Conservation (phyloP, 1,139 yeast genomes). For the Taphrina populina region DNA sequence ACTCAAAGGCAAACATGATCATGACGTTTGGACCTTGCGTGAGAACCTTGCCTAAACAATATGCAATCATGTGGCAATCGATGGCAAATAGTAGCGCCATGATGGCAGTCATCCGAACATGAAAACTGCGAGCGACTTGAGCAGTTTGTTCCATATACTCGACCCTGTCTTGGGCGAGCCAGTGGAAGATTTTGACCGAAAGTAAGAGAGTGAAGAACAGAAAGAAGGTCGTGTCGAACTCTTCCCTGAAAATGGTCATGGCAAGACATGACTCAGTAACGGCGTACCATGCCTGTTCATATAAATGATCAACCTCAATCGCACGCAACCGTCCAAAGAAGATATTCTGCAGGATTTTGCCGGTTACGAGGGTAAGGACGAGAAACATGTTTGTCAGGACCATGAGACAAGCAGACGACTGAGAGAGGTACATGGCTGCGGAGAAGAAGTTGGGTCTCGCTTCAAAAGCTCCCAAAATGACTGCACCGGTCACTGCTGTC, state of each 20-base stretch:
- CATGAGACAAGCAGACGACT: slow-evolving; percentile 48
- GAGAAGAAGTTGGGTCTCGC: slow-evolving; percentile 51
- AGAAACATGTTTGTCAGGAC: slow-evolving; percentile 50
- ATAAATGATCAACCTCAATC: slow-evolving; percentile 73
- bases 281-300: slow-evolving; percentile 67
- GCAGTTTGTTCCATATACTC: slow-evolving; percentile 42
- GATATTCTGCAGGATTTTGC: slow-evolving; percentile 51
- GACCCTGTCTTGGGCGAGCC: slow-evolving; percentile 56
- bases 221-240: slow-evolving; percentile 54
- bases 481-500: slow-evolving; percentile 44
- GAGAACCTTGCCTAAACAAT: slow-evolving; percentile 61
- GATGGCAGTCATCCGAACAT: slow-evolving; percentile 47
- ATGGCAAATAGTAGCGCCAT: slow-evolving; percentile 50
- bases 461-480: slow-evolving; percentile 45
- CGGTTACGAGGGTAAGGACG: slow-evolving; percentile 48
- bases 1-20: slow-evolving; percentile 73
- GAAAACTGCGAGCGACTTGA: slow-evolving; percentile 39
- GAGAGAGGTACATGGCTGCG: slow-evolving; percentile 51
- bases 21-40: slow-evolving; percentile 50
- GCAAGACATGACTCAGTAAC: slow-evolving; percentile 65
- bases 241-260: slow-evolving; percentile 59
- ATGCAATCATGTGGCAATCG: slow-evolving; percentile 57
- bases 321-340: slow-evolving; percentile 75
- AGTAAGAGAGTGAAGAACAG: slow-evolving; percentile 49
- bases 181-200: slow-evolving; percentile 68